These are phyloP conservation scores for Claviceps sp. DNA, from an alignment of 2,329 filamentous ascomycete species.

Conservation along the genomic window DNA sequence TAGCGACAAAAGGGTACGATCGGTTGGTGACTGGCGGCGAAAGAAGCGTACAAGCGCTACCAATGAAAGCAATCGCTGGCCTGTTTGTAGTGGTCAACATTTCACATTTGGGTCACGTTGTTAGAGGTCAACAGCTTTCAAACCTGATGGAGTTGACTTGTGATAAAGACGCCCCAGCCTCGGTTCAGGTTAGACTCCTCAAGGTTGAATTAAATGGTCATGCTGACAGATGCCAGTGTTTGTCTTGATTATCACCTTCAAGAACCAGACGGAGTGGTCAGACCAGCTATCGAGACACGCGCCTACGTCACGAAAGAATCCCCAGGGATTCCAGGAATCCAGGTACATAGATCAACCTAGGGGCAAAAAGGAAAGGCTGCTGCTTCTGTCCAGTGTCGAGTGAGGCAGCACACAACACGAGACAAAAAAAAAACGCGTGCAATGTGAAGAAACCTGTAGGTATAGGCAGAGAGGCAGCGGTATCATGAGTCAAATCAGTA, in stretches of 20 bases:
- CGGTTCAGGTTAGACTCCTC: neutral
- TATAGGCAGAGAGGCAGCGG: neutral
- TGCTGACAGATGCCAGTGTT: neutral
- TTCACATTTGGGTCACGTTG: neutral
- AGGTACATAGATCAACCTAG: neutral
- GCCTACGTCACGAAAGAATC: neutral
- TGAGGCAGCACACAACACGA: neutral
- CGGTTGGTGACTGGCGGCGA: slow-evolving; percentile 12
- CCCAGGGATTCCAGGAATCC: neutral
- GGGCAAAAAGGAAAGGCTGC: neutral
- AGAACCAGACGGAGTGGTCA: neutral
- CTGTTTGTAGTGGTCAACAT: neutral
- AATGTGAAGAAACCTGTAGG: neutral
- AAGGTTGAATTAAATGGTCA: neutral
- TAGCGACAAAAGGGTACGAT: slow-evolving; percentile 8
- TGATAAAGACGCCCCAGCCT: neutral
- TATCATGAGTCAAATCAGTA: too few species aligned
- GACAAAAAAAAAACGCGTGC: neutral
- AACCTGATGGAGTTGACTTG: neutral
- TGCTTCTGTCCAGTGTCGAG: neutral
- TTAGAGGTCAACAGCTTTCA: neutral
- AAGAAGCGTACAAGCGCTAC: neutral
- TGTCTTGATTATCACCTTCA: neutral
- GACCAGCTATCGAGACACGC: neutral
- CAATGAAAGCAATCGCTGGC: neutral